These are phyloP conservation scores for Thielaviopsis punctulata DNA, from an alignment of 2,329 filamentous ascomycete genomes.

Conservation along the genomic window DNA sequence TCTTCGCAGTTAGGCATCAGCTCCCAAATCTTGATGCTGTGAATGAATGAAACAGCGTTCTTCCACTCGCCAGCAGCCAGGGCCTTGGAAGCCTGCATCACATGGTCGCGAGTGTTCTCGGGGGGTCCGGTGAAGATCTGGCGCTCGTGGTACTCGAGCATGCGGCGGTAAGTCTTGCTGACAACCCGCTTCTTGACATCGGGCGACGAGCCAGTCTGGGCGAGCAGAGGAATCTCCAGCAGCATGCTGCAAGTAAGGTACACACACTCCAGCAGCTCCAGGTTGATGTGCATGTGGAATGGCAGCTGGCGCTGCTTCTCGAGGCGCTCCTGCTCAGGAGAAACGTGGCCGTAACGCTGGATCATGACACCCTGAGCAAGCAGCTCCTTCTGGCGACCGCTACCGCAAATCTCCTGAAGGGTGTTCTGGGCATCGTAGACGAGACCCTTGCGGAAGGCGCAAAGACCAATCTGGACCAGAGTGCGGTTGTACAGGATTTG, in stretches of 20 bases:
- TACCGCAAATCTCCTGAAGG: conserved; percentile 94
- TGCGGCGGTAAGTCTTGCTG: conserved; percentile 97
- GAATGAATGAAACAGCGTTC: conserved; percentile 83
- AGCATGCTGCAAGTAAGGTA: conserved; percentile 99
- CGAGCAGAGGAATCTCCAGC: conserved; percentile 89
- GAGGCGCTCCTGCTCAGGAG: conserved; percentile 90
- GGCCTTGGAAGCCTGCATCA: conserved; percentile 97
- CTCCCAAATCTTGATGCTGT: conserved; percentile 99
- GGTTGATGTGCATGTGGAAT: conserved; percentile 99
- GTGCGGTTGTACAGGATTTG: conserved; percentile 99
- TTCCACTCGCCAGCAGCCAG: conserved; percentile 97
- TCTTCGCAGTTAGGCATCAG: conserved; percentile 82
- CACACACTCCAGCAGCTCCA: conserved; percentile 93
- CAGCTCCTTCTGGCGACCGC: conserved; percentile 92
- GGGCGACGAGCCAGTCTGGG: conserved; percentile 88
- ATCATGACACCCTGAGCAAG: conserved; percentile 97
- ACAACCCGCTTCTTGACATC: conserved; percentile 96
- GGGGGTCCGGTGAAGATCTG: conserved; percentile 98
- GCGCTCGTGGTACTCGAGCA: conserved; percentile 98
- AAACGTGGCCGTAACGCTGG: conserved; percentile 89
- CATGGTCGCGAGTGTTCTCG: conserved; percentile 96
- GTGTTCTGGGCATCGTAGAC: conserved; percentile 97
- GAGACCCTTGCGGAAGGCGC: conserved; percentile 90
- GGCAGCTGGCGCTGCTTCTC: conserved; percentile 95
- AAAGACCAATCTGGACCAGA: conserved; percentile 91